phyloP scores from a whole-genome alignment of 331 rosid species.

The Arachis monticola region DNA sequence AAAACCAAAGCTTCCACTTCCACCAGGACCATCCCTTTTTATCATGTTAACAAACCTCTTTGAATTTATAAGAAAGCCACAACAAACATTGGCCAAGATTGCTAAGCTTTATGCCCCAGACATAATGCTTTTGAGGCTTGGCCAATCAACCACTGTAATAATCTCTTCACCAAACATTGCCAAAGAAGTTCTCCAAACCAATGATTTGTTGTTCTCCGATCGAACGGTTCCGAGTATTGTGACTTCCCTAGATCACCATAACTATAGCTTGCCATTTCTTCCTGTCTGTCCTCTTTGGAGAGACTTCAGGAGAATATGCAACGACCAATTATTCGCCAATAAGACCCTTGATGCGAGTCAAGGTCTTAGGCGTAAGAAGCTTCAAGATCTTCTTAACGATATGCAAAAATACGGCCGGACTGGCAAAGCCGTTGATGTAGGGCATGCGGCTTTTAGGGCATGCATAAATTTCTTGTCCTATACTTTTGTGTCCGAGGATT shows the following conservation, averaged over 20 bases:
- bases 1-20: conserved; percentile 31
- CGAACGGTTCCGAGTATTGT: conserved; percentile 41
- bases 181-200: conserved; percentile 37
- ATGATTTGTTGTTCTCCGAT: conserved; percentile 42
- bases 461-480: conserved; percentile 14
- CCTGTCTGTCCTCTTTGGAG: conserved; percentile 49
- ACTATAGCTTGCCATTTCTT: conserved; percentile 43
- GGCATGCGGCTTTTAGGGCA: conserved; percentile 17
- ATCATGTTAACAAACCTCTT: conserved; percentile 56
- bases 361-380: conserved; percentile 37
- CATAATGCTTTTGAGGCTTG: conserved; percentile 4
- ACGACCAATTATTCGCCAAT: conserved; percentile 35
- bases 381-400: conserved; percentile 36
- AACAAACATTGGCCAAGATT: conserved; percentile 47
- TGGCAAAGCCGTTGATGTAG: conserved; percentile 3
- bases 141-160: conserved; percentile 37
- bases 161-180: conserved; percentile 44
- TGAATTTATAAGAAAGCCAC: conserved; percentile 52
- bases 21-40: conserved; percentile 54
- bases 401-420: conserved; percentile 1
- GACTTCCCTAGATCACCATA: conserved; percentile 27
- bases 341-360: conserved; percentile 46
- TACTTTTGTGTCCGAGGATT: conserved; percentile 16
- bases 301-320: conserved; percentile 47
- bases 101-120: conserved; percentile 29